Conservation (phyloP, 2,329 filamentous ascomycete genomes). For the Aspergillus sclerotialis region DNA sequence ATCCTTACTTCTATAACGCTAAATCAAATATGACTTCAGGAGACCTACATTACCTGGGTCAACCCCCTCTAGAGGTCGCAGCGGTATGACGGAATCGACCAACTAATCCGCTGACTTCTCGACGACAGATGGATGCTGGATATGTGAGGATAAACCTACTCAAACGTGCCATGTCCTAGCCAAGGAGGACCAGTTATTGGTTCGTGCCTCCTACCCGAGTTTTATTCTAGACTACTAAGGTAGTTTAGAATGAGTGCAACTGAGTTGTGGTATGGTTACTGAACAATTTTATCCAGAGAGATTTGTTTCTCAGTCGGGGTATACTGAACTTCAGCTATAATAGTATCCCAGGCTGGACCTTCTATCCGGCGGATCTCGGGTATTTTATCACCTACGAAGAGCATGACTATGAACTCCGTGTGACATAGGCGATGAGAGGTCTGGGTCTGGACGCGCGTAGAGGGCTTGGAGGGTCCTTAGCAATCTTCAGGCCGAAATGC, state of each 20-base stretch:
- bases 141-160: background rate
- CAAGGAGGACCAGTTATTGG: background rate
- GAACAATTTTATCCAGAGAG: background rate
- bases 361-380: background rate
- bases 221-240: background rate
- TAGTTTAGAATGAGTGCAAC: background rate
- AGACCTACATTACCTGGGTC: background rate
- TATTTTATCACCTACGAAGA: background rate
- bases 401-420: background rate
- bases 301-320: background rate
- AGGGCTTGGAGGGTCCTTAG: background rate
- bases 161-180: background rate
- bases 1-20: background rate
- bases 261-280: background rate
- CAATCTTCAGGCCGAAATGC: background rate
- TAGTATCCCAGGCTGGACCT: background rate
- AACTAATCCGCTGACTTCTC: background rate
- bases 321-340: background rate
- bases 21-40: background rate
- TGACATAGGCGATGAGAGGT: background rate
- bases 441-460: background rate
- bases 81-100: background rate
- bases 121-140: background rate
- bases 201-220: background rate
- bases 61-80: background rate